Conservation (phyloP, 2,329 filamentous ascomycete species). For the Cyphellophora europaea region DNA sequence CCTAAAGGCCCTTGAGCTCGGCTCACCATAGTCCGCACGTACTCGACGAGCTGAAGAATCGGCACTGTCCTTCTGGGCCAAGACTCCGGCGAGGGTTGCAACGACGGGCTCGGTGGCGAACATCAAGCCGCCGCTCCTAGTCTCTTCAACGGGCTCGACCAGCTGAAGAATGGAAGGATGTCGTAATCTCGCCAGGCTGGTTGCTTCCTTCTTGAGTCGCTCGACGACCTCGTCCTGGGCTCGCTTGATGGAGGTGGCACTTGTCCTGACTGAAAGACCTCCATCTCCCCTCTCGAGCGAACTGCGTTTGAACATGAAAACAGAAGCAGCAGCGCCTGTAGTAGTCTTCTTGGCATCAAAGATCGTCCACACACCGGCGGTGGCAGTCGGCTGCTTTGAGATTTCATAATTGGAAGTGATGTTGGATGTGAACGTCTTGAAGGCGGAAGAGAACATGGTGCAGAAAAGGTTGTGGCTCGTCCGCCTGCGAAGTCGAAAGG, state of each 20-base stretch:
- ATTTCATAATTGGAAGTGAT: conserved; percentile 88
- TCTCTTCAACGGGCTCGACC: conserved; percentile 92
- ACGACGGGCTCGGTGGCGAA: conserved; percentile 92
- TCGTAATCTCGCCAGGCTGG: conserved; percentile 73
- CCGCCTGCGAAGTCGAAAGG: no score
- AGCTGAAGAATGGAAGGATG: conserved; percentile 90
- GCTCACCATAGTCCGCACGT: no score
- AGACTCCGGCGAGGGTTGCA: conserved; percentile 69
- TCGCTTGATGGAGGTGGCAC: conserved; percentile 63
- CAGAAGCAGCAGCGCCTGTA: conserved; percentile 76
- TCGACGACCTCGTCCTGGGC: conserved; percentile 85
- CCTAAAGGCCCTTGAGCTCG: conserved; percentile 57
- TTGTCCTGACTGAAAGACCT: conserved; percentile 51
- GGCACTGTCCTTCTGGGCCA: conserved; percentile 84
- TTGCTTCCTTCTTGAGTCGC: conserved; percentile 82
- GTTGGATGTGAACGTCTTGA: conserved; percentile 91
- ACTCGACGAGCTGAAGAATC: conserved; percentile 48
- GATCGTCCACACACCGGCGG: conserved; percentile 91
- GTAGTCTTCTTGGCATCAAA: conserved; percentile 96
- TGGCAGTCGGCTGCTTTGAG: conserved; percentile 63
- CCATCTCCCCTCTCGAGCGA: conserved; percentile 59
- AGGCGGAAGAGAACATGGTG: conserved; percentile 82
- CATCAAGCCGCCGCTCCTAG: conserved; percentile 79
- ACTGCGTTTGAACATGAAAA: conserved; percentile 93
- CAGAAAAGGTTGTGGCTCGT: no score